Percentiles rank a stretch among this genome's conserved stretches.
Evolutionary conservation across 805 yeast genomes (phyloP).

Genomic region (Candida vaughaniae): DNA sequence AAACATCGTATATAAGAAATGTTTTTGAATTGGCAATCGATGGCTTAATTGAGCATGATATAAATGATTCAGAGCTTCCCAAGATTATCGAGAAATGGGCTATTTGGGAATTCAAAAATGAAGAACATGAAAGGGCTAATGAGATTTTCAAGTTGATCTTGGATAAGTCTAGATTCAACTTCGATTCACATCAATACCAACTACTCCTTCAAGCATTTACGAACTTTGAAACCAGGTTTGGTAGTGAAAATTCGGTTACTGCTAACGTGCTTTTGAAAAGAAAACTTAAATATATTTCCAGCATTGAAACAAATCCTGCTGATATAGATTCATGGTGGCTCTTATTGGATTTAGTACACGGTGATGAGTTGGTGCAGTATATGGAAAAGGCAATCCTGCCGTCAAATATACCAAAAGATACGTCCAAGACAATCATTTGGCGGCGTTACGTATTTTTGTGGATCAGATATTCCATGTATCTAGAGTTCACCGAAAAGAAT

Average conservation of each 20-base stretch:
- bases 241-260: constrained; percentile 55
- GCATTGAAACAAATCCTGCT: constrained; percentile 42
- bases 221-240: constrained; percentile 65
- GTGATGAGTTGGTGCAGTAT: constrained; percentile 23
- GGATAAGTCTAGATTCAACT: constrained; percentile 20
- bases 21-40: constrained; percentile 71
- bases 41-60: constrained; percentile 29
- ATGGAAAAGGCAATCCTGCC: constrained; percentile 44
- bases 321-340: constrained; percentile 88
- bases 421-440: constrained; percentile 51
- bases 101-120: constrained; percentile 61
- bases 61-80: constrained; percentile 25
- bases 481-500: constrained; percentile 51
- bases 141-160: constrained; percentile 56
- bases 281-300: constrained; percentile 51
- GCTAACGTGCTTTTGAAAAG: constrained; percentile 48
- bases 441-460: constrained; percentile 67
- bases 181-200: constrained; percentile 31
- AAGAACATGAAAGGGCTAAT: constrained; percentile 63
- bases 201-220: constrained; percentile 41
- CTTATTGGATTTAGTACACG: constrained; percentile 53
- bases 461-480: constrained; percentile 62
- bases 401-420: constrained; percentile 31
- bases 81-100: constrained; percentile 57
- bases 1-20: constrained; percentile 52